phyloP scores from a whole-genome alignment of 768 basidiomycete genomes.

The Neoboletus magnificus region DNA sequence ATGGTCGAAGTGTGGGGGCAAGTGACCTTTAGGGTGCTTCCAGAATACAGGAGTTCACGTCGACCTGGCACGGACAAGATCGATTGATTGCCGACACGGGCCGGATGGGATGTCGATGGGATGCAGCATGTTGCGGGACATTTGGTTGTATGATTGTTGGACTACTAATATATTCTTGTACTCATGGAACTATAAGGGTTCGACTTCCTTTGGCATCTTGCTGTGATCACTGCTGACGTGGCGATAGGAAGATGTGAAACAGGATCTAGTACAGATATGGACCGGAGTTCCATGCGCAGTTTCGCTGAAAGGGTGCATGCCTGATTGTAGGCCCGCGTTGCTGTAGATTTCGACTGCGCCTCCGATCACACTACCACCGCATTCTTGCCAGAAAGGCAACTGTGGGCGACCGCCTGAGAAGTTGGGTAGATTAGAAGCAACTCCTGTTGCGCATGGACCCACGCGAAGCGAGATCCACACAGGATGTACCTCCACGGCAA shows the following conservation, averaged over 20 bases:
- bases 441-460: neutral
- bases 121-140: neutral
- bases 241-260: neutral
- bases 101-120: neutral
- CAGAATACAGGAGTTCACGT: neutral
- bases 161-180: neutral
- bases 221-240: constrained; percentile 14
- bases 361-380: neutral
- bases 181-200: constrained; percentile 1
- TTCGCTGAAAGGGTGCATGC: constrained; percentile 7
- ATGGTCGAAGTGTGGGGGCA: neutral
- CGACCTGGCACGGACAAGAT: neutral
- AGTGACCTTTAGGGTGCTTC: constrained; percentile 4
- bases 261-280: neutral
- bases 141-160: neutral
- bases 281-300: neutral
- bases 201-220: constrained; percentile 1
- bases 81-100: neutral
- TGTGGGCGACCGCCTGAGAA: constrained; percentile 4
- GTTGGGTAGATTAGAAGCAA: neutral
- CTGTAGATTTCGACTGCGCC: constrained; percentile 13
- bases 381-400: neutral
- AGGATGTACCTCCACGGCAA: neutral
- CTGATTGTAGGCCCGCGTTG: constrained; percentile 20
- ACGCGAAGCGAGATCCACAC: constrained; percentile 10